Evolutionary conservation across 306 rosid species (phyloP).

Genomic region (Corylus avellana): DNA sequence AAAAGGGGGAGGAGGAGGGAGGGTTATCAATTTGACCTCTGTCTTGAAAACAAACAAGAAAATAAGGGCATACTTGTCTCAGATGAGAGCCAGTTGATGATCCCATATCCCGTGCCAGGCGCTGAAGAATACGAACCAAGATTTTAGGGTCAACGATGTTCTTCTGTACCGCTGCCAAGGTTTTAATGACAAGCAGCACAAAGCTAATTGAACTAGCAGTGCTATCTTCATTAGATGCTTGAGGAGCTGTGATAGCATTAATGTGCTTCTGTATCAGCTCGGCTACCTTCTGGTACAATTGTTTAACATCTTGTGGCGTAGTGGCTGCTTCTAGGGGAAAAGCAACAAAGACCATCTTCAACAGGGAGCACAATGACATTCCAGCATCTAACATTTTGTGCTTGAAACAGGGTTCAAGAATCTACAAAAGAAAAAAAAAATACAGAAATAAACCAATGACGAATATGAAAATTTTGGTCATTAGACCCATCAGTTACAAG

Average conservation of each 20-base stretch:
- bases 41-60: not conserved
- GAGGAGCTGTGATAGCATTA: conserved; percentile 63
- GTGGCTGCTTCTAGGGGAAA: conserved; percentile 86
- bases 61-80: conserved; percentile 72
- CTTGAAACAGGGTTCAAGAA: conserved; percentile 98
- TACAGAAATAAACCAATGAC: not conserved
- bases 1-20: not conserved
- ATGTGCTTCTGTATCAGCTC: conserved; percentile 92
- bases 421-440: conserved; percentile 45
- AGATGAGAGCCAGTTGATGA: conserved; percentile 74
- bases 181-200: conserved; percentile 82
- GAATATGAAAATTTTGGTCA: conserved; percentile 18
- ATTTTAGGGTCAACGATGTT: conserved; percentile 76
- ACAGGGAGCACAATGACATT: conserved; percentile 87
- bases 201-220: conserved; percentile 77
- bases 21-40: not conserved
- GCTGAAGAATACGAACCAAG: conserved; percentile 90
- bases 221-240: conserved; percentile 79
- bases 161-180: conserved; percentile 90
- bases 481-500: conserved; percentile 14
- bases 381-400: conserved; percentile 91
- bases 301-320: conserved; percentile 76
- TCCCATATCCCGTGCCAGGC: conserved; percentile 94
- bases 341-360: conserved; percentile 93
- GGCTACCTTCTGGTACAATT: conserved; percentile 83